Conservation (phyloP, 176 grass and related monocot species). For the Elaeis guineensis region DNA sequence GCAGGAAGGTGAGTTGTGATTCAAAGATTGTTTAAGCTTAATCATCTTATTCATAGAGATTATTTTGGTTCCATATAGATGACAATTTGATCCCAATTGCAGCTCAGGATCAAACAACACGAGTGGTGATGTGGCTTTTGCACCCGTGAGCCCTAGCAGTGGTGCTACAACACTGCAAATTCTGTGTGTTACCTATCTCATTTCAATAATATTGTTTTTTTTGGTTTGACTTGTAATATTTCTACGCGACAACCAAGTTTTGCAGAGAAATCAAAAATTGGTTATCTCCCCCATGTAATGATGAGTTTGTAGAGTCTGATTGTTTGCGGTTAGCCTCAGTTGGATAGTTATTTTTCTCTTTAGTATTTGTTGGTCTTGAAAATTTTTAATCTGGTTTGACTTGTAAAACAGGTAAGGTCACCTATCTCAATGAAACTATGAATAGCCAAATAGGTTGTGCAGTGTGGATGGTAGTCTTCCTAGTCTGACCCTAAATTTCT, state of each 20-base stretch:
- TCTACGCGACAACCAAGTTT: slow-evolving; percentile 34
- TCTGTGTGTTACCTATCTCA: slow-evolving; percentile 19
- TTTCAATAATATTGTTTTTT: slow-evolving; percentile 24
- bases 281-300: not conserved
- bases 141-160: slow-evolving; percentile 42
- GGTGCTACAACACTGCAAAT: slow-evolving; percentile 26
- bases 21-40: not conserved
- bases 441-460: no score
- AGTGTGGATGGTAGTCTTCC: no score
- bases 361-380: not conserved
- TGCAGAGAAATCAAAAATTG: slow-evolving; percentile 34
- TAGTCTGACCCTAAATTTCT: no score
- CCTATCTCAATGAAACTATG: no score
- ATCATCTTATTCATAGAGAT: not conserved
- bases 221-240: slow-evolving; percentile 50
- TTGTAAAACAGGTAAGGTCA: no score
- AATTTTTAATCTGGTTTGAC: no score
- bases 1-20: slow-evolving; percentile 77
- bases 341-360: not conserved
- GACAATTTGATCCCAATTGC: slow-evolving; percentile 19
- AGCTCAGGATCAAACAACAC: slow-evolving; percentile 49
- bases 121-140: slow-evolving; percentile 38
- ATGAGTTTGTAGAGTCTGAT: not conserved
- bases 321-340: not conserved
- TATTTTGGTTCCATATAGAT: slow-evolving; percentile 13